phyloP scores from a whole-genome alignment of 78 protist species.

The Isochrysis galbana region DNA sequence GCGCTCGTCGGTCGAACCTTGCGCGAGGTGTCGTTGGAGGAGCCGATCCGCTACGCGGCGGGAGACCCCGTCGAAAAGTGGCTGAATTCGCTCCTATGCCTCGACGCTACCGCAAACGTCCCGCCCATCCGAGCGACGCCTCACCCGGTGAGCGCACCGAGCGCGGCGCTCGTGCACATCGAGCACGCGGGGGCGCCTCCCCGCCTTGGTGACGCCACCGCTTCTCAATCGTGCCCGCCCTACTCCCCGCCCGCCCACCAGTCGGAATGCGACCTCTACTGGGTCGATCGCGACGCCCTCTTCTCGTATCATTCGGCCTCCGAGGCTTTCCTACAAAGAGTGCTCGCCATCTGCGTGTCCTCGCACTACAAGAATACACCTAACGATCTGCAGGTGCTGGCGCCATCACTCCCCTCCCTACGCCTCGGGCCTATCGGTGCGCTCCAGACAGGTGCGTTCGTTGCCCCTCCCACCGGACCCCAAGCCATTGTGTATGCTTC shows the following conservation, averaged over 20 bases:
- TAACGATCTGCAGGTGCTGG: conserved; percentile 98
- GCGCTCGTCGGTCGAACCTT: conserved; percentile 15
- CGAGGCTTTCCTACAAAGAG: conserved; percentile 85
- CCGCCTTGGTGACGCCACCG: no score
- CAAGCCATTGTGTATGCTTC: no score
- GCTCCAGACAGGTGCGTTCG: no score
- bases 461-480: no score
- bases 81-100: conserved; percentile 84
- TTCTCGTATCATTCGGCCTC: conserved; percentile 93
- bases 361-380: conserved; percentile 99
- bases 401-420: no score
- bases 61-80: conserved; percentile 63
- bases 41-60: conserved; percentile 94
- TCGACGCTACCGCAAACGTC: conserved; percentile 64
- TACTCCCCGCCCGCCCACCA: no score
- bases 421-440: no score
- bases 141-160: no score
- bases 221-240: conserved; percentile 12
- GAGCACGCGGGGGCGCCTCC: no score
- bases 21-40: conserved; percentile 85
- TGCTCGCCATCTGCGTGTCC: conserved; percentile 94
- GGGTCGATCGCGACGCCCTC: conserved; percentile 95
- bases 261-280: conserved; percentile 86
- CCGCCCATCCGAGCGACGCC: conserved; percentile 67
- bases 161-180: no score